phyloP scores from a whole-genome alignment of 2,329 filamentous ascomycete genomes.

The Pseudopithomyces chartarum region DNA sequence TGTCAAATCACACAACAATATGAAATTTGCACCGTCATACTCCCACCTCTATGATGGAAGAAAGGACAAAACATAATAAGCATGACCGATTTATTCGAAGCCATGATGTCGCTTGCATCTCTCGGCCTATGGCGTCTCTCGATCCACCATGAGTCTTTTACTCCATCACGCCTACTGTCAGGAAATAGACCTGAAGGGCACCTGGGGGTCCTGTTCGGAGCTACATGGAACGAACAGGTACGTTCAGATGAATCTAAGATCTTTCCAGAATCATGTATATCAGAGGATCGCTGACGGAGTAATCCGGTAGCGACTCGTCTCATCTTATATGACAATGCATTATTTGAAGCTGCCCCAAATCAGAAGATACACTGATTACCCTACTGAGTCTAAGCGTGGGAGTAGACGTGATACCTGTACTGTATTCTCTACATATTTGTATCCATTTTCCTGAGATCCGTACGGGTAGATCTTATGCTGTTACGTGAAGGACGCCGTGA shows the following conservation, averaged over 20 bases:
- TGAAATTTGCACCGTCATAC: slow-evolving; percentile 2
- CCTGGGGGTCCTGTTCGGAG: not conserved
- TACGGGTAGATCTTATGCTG: no score
- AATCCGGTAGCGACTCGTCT: not conserved
- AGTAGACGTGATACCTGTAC: no score
- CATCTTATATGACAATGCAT: no score
- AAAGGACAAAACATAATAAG: slow-evolving; percentile 6
- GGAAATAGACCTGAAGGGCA: not conserved
- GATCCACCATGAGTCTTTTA: slow-evolving; percentile 3
- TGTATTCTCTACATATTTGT: no score
- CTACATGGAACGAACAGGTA: not conserved
- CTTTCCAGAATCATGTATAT: slow-evolving; percentile 1
- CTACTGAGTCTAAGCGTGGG: no score
- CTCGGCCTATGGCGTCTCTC: slow-evolving; percentile 2
- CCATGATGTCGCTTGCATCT: slow-evolving; percentile 1
- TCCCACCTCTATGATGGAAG: slow-evolving; percentile 6
- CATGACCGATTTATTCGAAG: slow-evolving; percentile 5
- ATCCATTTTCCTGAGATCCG: no score
- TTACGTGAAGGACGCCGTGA: no score
- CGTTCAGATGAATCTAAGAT: not conserved
- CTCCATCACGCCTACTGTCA: slow-evolving; percentile 5
- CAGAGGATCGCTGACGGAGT: slow-evolving; percentile 1
- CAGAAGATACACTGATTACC: no score
- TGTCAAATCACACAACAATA: slow-evolving; percentile 5
- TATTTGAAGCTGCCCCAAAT: no score